Evolutionary conservation across 2,329 filamentous ascomycete species (phyloP).

Genomic region (Pseudopyricularia javanii): DNA sequence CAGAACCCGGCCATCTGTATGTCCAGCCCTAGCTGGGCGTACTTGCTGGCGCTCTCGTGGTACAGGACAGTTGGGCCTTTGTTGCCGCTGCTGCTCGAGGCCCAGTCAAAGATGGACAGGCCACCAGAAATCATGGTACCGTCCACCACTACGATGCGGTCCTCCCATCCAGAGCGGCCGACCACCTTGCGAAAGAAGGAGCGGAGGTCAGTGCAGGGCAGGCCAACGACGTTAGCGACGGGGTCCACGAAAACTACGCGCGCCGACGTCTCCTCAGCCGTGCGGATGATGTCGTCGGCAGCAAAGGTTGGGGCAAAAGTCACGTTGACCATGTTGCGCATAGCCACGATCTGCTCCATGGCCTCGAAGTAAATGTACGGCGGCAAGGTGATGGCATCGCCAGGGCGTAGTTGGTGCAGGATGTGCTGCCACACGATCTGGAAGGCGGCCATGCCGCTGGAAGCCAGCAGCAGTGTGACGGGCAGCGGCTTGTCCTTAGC

Average conservation of each 20-base stretch:
- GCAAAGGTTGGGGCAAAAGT: neutral
- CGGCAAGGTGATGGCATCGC: neutral
- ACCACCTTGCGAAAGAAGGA: neutral
- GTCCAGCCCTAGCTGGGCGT: conserved; percentile 2
- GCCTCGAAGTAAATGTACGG: conserved; percentile 3
- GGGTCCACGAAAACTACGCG: neutral
- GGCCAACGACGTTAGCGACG: conserved; percentile 1
- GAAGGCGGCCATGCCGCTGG: conserved; percentile 14
- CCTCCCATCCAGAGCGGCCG: neutral
- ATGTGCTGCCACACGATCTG: neutral
- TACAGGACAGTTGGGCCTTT: neutral
- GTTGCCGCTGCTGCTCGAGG: neutral
- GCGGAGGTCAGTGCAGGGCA: conserved; percentile 1
- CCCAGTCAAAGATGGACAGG: conserved; percentile 1
- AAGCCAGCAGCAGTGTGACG: neutral
- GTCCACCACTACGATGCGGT: conserved; percentile 1
- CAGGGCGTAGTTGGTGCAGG: neutral
- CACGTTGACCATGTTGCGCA: neutral
- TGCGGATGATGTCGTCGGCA: conserved; percentile 1
- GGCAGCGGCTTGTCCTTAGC: neutral
- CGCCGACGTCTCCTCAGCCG: neutral
- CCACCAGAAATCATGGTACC: conserved; percentile 1
- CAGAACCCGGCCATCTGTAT: conserved; percentile 1
- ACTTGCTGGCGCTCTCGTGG: conserved; percentile 2
- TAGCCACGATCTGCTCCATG: neutral